These are phyloP conservation scores for Gaertneriomyces semiglobifer DNA, from an alignment of 192 early-diverging fungal genomes.

Conservation along the genomic window DNA sequence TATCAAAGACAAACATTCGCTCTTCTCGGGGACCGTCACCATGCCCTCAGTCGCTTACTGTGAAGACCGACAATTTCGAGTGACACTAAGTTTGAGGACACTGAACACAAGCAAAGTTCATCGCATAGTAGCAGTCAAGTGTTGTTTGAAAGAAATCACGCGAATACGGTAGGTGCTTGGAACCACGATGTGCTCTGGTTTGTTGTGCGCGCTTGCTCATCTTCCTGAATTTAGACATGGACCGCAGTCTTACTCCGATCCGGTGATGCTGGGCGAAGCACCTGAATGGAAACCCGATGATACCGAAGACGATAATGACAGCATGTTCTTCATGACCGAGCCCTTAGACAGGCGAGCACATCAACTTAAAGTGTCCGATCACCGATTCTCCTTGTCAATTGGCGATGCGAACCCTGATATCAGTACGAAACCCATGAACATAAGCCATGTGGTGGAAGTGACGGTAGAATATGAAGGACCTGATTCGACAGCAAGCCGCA, in stretches of 20 bases:
- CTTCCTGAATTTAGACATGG: slow-evolving; percentile 1
- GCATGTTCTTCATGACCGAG: too few relatives aligned
- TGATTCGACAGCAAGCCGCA: too few relatives aligned
- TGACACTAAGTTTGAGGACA: not conserved
- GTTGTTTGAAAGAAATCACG: slow-evolving; percentile 1
- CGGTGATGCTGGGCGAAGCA: not conserved
- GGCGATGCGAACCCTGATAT: not conserved
- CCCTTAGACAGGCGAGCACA: too few relatives aligned
- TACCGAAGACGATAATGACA: too few relatives aligned
- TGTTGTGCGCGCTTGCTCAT: not conserved
- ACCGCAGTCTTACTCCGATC: not conserved
- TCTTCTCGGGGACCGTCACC: slow-evolving; percentile 1
- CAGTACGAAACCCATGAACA: not conserved
- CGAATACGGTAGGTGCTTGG: not conserved
- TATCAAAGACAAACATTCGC: not conserved
- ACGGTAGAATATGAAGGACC: not conserved
- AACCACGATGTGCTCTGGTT: not conserved
- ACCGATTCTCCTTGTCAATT: too few relatives aligned
- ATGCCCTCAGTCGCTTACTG: not conserved
- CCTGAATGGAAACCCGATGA: not conserved
- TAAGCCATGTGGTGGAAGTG: not conserved
- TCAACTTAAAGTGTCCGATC: too few relatives aligned
- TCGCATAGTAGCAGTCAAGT: not conserved
- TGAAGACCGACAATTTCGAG: not conserved
- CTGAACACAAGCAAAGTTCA: slow-evolving; percentile 1